Base-by-base conservation (phyloP, 495 filamentous ascomycete genomes). In the Astrothelium macrocarpum region DNA sequence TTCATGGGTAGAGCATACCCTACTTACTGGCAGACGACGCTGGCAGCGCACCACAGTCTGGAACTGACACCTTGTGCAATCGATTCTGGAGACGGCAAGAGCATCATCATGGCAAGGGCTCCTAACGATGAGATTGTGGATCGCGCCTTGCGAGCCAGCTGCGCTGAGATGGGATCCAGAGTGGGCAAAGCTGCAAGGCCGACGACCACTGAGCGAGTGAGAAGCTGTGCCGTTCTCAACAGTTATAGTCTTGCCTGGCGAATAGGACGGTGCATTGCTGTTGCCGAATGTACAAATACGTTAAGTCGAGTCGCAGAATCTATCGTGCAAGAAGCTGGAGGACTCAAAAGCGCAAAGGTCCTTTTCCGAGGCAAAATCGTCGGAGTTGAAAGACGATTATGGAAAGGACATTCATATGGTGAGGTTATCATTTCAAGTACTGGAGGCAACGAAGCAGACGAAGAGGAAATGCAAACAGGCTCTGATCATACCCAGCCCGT, bases 281-380 rank as follows among this genome's bases (percentile, higher is more conserved):
- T 74, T 56, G 79, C 81, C n/a, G 73, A 78, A 42, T 71, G 72
- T 42, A 67, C 70, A 0, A 82, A 82, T 46, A 75, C 73, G 14
- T 71, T 81, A 3, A 78, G 78, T 36, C 77, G 67, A 1, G 78
- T 83, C 10, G 81, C 81, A 0, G 80, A 84, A 67, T 75, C 77
- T 0, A 85, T 86, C 56, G 75, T 86, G 11, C 76, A 80, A 9
- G 80, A 83, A 66, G 80, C 80, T 49, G 83, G 81, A 1, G 84
- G 83, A 0, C 62, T 71, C 0, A 74, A 79, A 23, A 76, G 77
- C 9, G 83, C 77, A 0, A 78, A 74, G 61, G 78, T 87, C 20
- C 69, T 87, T 3, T 85, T 81, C 67, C 78, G 81, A 62, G 85
- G 84, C 11, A 87, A 87, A 71, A 82, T 86, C 58, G 77, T 81